Evolutionary conservation across 768 basidiomycete species (phyloP).

Genomic region (Rhodotorula babjevae): DNA sequence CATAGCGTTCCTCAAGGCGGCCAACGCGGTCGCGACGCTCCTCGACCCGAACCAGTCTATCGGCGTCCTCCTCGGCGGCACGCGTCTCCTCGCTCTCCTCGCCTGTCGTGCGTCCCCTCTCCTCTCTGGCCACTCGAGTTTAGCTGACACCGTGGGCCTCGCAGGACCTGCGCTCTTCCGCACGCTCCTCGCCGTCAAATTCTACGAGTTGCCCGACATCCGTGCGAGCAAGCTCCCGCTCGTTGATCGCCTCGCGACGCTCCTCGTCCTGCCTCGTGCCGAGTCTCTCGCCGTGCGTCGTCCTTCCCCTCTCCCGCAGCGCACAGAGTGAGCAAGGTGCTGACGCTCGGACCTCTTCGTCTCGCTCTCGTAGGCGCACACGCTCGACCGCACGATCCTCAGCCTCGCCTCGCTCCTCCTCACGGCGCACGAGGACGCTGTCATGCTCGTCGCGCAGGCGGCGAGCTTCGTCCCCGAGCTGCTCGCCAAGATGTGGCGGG

Average conservation of each 20-base stretch:
- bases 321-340: no score
- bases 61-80: slow-evolving; percentile 1
- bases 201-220: slow-evolving; percentile 21
- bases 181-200: slow-evolving; percentile 11
- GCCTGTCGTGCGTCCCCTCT: slow-evolving; percentile 9
- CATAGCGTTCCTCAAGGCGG: background rate
- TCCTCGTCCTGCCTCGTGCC: slow-evolving; percentile 2
- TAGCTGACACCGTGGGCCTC: no score
- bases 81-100: slow-evolving; percentile 11
- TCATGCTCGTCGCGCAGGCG: slow-evolving; percentile 3
- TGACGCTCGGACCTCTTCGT: no score
- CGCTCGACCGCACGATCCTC: slow-evolving; percentile 19
- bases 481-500: slow-evolving; percentile 21
- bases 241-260: slow-evolving; percentile 23
- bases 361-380: background rate
- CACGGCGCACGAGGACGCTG: slow-evolving; percentile 20
- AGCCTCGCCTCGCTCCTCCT: slow-evolving; percentile 13
- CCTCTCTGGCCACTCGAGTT: no score
- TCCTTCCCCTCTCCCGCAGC: background rate
- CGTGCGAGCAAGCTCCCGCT: slow-evolving; percentile 12
- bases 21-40: slow-evolving; percentile 17
- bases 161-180: slow-evolving; percentile 28
- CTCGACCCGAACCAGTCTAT: slow-evolving; percentile 27
- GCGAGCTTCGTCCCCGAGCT: slow-evolving; percentile 27
- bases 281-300: background rate